Conservation (phyloP, 2,329 filamentous ascomycete genomes). For the Bipolaris zeicola region DNA sequence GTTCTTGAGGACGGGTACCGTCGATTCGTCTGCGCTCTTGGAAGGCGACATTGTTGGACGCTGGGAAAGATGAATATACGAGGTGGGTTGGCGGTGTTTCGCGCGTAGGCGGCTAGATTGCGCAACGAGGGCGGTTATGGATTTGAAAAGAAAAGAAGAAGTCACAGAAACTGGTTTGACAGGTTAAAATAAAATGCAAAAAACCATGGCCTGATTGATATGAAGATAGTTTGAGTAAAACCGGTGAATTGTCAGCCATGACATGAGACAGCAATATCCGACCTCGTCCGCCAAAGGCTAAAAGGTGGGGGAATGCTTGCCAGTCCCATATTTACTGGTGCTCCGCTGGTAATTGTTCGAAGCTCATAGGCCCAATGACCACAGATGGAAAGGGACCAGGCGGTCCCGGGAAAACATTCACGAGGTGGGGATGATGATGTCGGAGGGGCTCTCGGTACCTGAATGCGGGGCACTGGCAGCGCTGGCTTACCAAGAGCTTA, state of each 20-base stretch:
- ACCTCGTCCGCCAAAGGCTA: conserved; percentile 9
- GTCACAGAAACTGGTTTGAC: background rate
- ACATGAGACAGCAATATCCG: background rate
- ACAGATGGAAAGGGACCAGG: background rate
- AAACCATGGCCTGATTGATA: background rate
- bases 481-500: conserved; percentile 22
- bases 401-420: conserved; percentile 15
- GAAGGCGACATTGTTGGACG: conserved; percentile 3
- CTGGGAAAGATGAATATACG: background rate
- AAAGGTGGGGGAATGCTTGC: background rate
- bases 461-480: conserved; percentile 17
- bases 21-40: conserved; percentile 5
- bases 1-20: conserved; percentile 57
- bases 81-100: background rate
- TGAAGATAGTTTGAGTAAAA: background rate
- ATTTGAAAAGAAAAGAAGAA: background rate
- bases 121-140: background rate
- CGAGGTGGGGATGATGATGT: conserved; percentile 15
- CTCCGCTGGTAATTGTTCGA: conserved; percentile 9
- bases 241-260: conserved; percentile 1
- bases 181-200: background rate
- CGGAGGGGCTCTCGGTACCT: conserved; percentile 22
- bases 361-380: conserved; percentile 13
- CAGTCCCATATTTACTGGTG: background rate
- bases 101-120: background rate